phyloP scores from a whole-genome alignment of 805 yeast species.

The Saccharomycodes ludwigii region DNA sequence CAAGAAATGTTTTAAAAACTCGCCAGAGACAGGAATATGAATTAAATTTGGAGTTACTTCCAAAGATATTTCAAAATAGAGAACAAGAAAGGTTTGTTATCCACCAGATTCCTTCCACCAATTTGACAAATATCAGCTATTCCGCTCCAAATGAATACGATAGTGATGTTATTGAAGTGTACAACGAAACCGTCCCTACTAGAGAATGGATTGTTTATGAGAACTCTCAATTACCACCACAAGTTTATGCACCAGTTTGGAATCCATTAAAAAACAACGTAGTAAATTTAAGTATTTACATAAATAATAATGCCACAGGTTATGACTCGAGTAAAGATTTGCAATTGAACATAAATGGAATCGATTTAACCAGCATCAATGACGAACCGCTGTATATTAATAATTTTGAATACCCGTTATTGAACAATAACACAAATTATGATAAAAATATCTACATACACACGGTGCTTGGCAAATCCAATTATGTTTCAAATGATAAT shows the following conservation, averaged over 20 bases:
- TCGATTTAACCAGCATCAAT: constrained; percentile 5
- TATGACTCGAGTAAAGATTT: constrained; percentile 1
- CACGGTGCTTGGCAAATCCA: constrained; percentile 13
- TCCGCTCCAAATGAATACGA: constrained; percentile 3
- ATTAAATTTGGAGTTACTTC: constrained; percentile 5
- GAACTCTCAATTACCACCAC: constrained; percentile 14
- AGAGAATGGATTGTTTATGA: constrained; percentile 14
- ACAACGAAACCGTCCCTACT: constrained; percentile 8
- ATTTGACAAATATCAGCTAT: constrained; percentile 7
- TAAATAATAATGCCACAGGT: constrained; percentile 12
- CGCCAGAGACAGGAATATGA: constrained; percentile 8
- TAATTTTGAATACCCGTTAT: constrained; percentile 6
- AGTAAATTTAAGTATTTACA: constrained; percentile 13
- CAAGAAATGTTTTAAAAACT: too few relatives aligned
- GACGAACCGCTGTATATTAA: constrained; percentile 9
- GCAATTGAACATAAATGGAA: constrained; percentile 4
- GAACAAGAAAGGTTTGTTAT: constrained; percentile 5
- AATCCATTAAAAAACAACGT: constrained; percentile 5
- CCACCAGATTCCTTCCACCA: constrained; percentile 4
- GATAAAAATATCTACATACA: too few relatives aligned
- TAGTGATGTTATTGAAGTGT: constrained; percentile 5
- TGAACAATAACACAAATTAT: constrained; percentile 12
- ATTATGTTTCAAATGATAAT: constrained; percentile 9
- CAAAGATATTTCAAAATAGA: constrained; percentile 3
- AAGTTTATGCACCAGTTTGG: constrained; percentile 13